Evolutionary conservation across 2,329 filamentous ascomycete species (phyloP), one percentile per base, ranked within the genome.

Genomic region (Coniosporium tulheliwenetii): DNA sequence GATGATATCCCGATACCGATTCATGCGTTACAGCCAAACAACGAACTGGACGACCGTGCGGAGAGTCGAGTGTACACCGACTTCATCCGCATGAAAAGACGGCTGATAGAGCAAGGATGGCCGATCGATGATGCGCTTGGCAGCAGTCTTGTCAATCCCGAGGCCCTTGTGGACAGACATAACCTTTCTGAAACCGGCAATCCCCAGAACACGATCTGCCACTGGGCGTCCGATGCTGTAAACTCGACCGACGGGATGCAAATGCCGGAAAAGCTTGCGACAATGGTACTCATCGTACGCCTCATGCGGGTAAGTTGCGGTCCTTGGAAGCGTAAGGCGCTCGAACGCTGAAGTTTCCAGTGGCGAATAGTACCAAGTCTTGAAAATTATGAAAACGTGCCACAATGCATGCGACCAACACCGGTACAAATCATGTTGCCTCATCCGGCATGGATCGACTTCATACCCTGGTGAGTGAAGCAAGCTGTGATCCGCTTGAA

Each of bases 381-480:
- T 12, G 36, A 37, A 9, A 4, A 26, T 10, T 37, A 15, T 9
- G 12, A 37, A 26, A 16, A 14, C 36, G 10, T 37, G 10, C 36
- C 36, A 12, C 4, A 37, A n/a, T 37, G 36, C 16, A 37, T 37
- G 36, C n/a, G 16, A 26, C 36, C 36, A 13, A 37, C 36, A 26
- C 36, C 36, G 10, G 10, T 26, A 12, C 36, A 37, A 10, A 14
- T 19, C 10, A 3, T 14, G 3, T 4, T 37, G 10, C 36, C 36
- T n/a, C 36, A 37, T 37, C 36, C 36, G 15, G 36, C 36, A 3
- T 37, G 36, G 36, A 37, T 37, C 16, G 15, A 37, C 16, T 37
- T 37, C 9, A 4, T 37, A 16, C 13, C 36, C 5, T 37, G 36
- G 36, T 37, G 9, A n/a, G 15, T 15, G 3, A 12, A 12, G 16